Evolutionary conservation across 495 filamentous ascomycete species (phyloP).

Genomic region (Pseudoneurospora amorphoporcata): DNA sequence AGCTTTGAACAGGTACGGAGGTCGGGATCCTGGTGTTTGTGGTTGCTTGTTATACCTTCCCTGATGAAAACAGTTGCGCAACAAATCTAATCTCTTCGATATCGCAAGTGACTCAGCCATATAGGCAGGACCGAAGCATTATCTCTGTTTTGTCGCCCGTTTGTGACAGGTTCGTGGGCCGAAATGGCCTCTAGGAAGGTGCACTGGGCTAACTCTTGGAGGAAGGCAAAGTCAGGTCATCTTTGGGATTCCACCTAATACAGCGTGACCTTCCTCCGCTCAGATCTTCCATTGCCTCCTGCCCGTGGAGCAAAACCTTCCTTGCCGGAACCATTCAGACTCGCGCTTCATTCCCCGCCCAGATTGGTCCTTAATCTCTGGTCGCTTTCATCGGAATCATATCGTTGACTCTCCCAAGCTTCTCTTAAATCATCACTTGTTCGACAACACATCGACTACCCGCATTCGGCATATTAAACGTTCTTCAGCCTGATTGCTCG

Average conservation of each 20-base stretch:
- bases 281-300: neutral
- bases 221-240: neutral
- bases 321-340: neutral
- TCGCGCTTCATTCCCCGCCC: neutral
- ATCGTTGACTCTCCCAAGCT: neutral
- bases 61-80: neutral
- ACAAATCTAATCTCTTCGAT: neutral
- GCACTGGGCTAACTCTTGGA: neutral
- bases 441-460: neutral
- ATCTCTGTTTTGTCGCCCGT: neutral
- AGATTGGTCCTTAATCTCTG: neutral
- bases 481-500: neutral
- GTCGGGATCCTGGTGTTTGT: neutral
- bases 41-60: neutral
- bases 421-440: neutral
- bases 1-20: neutral
- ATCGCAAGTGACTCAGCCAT: neutral
- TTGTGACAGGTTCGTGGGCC: neutral
- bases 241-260: neutral
- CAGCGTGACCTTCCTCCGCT: neutral
- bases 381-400: neutral
- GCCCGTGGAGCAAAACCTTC: neutral
- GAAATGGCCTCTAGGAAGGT: neutral
- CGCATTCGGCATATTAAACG: neutral
- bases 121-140: neutral